Evolutionary conservation across 306 rosid species (phyloP), one percentile per base, ranked within the genome.

Genomic region (Medicago ruthenica): DNA sequence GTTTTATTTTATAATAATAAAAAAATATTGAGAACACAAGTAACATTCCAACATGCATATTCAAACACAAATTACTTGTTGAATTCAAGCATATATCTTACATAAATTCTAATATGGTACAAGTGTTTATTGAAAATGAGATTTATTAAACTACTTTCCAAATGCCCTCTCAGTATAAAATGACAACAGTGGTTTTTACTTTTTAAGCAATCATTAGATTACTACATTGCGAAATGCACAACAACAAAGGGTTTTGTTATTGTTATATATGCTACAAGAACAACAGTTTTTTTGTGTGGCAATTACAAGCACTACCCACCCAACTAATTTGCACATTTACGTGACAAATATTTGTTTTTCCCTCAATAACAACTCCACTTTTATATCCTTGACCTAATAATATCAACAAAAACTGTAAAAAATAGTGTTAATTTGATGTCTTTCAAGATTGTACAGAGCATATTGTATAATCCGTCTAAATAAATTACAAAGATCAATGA

Each of bases 401-500:
- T 44, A n/a, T 45, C 15, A 45, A 27, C 59, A 68, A 45, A 42
- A 44, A 47, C 9, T 31, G 57, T 45, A 0, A 12, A 77, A 27
- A 77, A 55, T 42, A 13, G 57, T 58, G 66, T 71, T 13, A 81
- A 76, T 62, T 82, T 57, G 34, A 66, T 37, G 60, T 24, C 41
- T 58, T 82, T 66, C 5, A 57, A 72, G 55, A 47, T 64, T 66
- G 75, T 44, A 22, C 58, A 50, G 37, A 24, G 72, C 24, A 37
- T 8, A 54, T 45, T 71, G 75, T 55, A 54, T 57, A 71, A 70
- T 18, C 48, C 81, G 64, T 71, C 74, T 76, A 48, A n/a, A 21
- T 75, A 79, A 22, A 80, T 74, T 74, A 84, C 85, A 84, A 84
- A 64, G 27, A 51, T 41, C 55, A 70, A 7, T 65, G 13, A 73